These are phyloP conservation scores for Glomus cerebriforme DNA, from an alignment of 192 early-diverging fungal species.

Conservation along the genomic window DNA sequence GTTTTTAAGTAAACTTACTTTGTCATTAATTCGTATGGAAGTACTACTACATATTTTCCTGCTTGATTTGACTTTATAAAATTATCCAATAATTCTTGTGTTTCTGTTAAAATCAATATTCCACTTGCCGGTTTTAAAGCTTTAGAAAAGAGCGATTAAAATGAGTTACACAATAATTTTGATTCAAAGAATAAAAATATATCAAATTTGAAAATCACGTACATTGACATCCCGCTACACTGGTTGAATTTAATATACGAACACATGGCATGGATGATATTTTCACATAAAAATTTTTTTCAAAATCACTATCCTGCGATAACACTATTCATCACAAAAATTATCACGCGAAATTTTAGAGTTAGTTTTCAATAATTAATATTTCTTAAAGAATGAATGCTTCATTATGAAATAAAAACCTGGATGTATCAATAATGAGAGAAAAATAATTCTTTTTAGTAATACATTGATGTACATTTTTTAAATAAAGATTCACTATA, in stretches of 20 bases:
- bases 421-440: too few relatives aligned
- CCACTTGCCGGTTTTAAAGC: conserved; percentile 49
- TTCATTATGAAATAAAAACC: too few relatives aligned
- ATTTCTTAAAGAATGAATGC: too few relatives aligned
- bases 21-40: conserved; percentile 64
- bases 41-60: conserved; percentile 56
- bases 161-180: too few relatives aligned
- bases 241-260: conserved; percentile 58
- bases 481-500: too few relatives aligned
- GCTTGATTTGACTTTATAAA: conserved; percentile 45
- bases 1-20: conserved; percentile 41
- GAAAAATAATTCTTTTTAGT: too few relatives aligned
- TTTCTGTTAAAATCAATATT: conserved; percentile 56
- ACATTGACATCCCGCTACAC: conserved; percentile 64
- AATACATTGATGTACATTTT: too few relatives aligned
- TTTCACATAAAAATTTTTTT: conserved; percentile 43
- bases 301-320: too few relatives aligned
- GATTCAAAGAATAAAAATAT: neutral
- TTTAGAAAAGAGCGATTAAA: conserved; percentile 2
- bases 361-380: too few relatives aligned
- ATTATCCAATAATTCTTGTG: conserved; percentile 47
- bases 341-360: too few relatives aligned
- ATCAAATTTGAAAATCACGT: conserved; percentile 14
- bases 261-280: conserved; percentile 56
- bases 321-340: too few relatives aligned